These are phyloP conservation scores for Hypoxylon trugodes DNA, from an alignment of 495 filamentous ascomycete genomes.

Conservation along the genomic window DNA sequence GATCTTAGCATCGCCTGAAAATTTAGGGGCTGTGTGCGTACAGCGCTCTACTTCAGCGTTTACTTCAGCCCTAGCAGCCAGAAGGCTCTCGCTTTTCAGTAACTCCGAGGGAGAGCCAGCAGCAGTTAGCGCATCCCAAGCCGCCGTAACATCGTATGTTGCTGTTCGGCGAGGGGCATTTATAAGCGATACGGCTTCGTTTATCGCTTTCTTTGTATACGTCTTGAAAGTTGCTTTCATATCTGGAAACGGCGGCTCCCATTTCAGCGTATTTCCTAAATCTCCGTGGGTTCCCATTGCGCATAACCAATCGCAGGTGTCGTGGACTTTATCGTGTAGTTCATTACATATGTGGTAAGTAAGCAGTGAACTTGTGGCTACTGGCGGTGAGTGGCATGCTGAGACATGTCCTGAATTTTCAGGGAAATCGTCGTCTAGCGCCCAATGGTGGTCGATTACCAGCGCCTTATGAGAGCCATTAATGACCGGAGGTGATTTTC, in stretches of 20 bases:
- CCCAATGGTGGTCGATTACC: slow-evolving; percentile 67
- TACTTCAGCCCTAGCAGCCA: slow-evolving; percentile 59
- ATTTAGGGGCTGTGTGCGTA: slow-evolving; percentile 63
- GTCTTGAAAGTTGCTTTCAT: slow-evolving; percentile 63
- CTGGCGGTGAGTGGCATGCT: slow-evolving; percentile 64
- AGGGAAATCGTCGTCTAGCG: slow-evolving; percentile 60
- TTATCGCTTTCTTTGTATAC: slow-evolving; percentile 64
- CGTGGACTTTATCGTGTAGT: slow-evolving; percentile 54
- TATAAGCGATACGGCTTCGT: slow-evolving; percentile 62
- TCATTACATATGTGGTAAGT: slow-evolving; percentile 64
- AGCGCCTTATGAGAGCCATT: slow-evolving; percentile 50
- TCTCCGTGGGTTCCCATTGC: slow-evolving; percentile 68
- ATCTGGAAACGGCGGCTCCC: slow-evolving; percentile 66
- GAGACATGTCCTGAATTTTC: slow-evolving; percentile 56
- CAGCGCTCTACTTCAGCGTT: slow-evolving; percentile 63
- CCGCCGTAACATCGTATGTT: slow-evolving; percentile 59
- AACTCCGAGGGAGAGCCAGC: slow-evolving; percentile 53
- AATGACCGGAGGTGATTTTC: slow-evolving; percentile 57
- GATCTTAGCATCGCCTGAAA: slow-evolving; percentile 62
- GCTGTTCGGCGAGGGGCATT: slow-evolving; percentile 67
- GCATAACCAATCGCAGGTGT: slow-evolving; percentile 61
- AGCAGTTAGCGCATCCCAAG: slow-evolving; percentile 61
- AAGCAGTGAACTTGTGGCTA: slow-evolving; percentile 64
- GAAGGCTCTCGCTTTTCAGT: slow-evolving; percentile 52
- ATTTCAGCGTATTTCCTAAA: slow-evolving; percentile 64